Conservation (phyloP, 257 asterid genomes). For the Solanum chiquidenum region DNA sequence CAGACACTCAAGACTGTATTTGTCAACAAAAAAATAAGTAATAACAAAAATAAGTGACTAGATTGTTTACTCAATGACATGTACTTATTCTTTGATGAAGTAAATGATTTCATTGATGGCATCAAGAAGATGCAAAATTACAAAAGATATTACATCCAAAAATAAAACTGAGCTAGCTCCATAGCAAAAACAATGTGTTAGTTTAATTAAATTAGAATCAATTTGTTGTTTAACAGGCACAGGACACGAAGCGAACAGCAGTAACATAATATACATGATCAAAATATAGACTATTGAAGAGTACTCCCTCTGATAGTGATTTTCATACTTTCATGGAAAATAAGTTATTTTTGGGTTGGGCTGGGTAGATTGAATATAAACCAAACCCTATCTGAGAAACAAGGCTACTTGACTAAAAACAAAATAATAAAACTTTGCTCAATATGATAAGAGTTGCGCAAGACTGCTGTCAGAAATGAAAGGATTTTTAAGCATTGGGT, state of each 20-base stretch:
- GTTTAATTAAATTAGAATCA: not conserved
- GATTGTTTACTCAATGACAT: not conserved
- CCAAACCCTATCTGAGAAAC: not conserved
- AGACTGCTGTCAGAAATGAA: not conserved
- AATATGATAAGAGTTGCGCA: not conserved
- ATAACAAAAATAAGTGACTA: not conserved
- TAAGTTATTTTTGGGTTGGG: not conserved
- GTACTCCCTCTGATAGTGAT: not conserved
- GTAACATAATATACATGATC: not conserved
- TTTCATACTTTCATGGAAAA: not conserved
- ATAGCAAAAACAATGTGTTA: not conserved
- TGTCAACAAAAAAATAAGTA: not conserved
- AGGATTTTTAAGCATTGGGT: conserved; percentile 8
- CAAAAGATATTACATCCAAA: not conserved
- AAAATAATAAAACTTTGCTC: not conserved
- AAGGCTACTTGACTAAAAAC: not conserved
- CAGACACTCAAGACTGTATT: not conserved
- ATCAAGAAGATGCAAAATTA: not conserved
- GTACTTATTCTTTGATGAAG: not conserved
- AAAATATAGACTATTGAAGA: not conserved
- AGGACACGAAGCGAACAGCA: not conserved
- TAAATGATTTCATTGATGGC: not conserved
- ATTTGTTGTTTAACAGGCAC: not conserved
- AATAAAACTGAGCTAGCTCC: not conserved
- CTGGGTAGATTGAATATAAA: not conserved